Percentiles rank a stretch among this genome's conserved stretches.
Evolutionary conservation across 108 stramenopile species (phyloP).

Genomic region (Nannochloropsis salina): DNA sequence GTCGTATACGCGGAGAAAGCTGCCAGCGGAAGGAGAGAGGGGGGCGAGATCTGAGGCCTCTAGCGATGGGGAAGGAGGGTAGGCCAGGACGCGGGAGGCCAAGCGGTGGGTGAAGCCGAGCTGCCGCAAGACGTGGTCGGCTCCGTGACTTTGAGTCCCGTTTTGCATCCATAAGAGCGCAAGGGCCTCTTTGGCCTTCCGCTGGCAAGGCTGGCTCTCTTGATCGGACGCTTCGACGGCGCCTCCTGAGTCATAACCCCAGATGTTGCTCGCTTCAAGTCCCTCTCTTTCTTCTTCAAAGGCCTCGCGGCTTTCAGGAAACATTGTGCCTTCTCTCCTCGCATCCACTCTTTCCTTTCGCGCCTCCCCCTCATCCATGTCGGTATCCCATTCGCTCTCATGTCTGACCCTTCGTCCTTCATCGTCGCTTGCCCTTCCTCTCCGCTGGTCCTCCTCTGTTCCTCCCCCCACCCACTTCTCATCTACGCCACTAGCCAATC

Average conservation of each 20-base stretch:
- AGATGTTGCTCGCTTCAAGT: background rate
- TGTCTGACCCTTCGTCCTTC: background rate
- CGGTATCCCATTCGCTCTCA: background rate
- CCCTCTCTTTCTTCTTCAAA: background rate
- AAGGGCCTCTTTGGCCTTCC: background rate
- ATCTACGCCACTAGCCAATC: background rate
- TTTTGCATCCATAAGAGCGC: background rate
- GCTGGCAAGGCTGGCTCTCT: background rate
- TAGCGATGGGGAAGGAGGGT: background rate
- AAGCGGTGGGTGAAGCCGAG: slow-evolving; percentile 7
- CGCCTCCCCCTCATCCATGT: background rate
- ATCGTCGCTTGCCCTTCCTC: background rate
- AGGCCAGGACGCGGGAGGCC: background rate
- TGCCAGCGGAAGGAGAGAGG: background rate
- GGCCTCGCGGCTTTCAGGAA: background rate
- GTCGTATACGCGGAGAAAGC: slow-evolving; percentile 1
- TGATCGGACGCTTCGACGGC: background rate
- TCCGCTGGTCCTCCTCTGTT: background rate
- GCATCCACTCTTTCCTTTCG: background rate
- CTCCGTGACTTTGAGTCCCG: background rate
- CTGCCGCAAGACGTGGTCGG: background rate
- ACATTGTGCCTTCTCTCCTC: background rate
- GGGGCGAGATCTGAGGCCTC: background rate
- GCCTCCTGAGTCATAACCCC: background rate
- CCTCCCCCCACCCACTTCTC: background rate